Percentiles rank a stretch among this genome's conserved stretches.
phyloP scores from a whole-genome alignment of 345 rosid genomes.

The Syzygium aqueum region DNA sequence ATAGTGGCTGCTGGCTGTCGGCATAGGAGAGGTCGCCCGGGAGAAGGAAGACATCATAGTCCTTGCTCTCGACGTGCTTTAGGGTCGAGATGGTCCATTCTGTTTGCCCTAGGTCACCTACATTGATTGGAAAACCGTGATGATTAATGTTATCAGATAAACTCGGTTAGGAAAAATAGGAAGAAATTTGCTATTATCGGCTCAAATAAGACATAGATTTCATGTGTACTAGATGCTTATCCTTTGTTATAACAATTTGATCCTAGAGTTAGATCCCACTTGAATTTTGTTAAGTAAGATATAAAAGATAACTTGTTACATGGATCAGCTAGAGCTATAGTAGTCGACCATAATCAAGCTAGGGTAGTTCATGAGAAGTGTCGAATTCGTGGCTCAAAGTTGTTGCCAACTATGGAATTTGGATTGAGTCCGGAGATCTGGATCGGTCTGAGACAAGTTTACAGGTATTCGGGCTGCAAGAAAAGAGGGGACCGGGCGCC shows the following conservation, averaged over 20 bases:
- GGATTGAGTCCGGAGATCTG: neutral
- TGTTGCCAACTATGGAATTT: too few species aligned
- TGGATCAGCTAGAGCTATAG: too few species aligned
- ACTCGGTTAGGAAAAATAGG: neutral
- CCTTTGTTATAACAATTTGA: too few species aligned
- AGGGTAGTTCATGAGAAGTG: too few species aligned
- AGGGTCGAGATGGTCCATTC: slow-evolving; percentile 79
- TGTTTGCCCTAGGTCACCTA: slow-evolving; percentile 94
- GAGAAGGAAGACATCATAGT: slow-evolving; percentile 63
- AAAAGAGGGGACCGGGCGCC: neutral
- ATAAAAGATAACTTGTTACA: too few species aligned
- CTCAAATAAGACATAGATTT: too few species aligned
- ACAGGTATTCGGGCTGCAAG: neutral
- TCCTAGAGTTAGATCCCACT: too few species aligned
- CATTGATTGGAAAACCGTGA: neutral
- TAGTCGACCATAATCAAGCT: too few species aligned
- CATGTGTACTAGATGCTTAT: too few species aligned
- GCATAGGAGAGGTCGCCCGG: slow-evolving; percentile 90
- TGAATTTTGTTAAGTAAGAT: too few species aligned
- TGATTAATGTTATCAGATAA: neutral
- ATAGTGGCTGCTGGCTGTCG: slow-evolving; percentile 52
- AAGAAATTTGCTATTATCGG: neutral
- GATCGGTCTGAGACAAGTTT: neutral
- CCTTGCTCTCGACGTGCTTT: slow-evolving; percentile 28
- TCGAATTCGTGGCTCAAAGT: too few species aligned